Evolutionary conservation across 2,329 filamentous ascomycete species (phyloP).

Genomic region (Emergomyces orientalis): DNA sequence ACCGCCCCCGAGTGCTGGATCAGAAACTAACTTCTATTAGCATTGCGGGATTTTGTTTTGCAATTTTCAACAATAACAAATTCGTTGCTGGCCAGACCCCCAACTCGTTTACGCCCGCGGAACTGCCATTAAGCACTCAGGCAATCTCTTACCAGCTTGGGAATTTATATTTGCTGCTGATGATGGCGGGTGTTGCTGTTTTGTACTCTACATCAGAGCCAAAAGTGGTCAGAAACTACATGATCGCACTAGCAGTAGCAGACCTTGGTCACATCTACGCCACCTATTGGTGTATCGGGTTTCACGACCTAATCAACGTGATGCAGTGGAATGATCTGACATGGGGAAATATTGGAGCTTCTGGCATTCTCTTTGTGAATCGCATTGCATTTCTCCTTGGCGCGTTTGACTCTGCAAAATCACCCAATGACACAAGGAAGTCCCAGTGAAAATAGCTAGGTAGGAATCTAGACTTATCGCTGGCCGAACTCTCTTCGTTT

Average conservation of each 20-base stretch:
- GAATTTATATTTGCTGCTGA: constrained; percentile 59
- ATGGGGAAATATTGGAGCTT: constrained; percentile 64
- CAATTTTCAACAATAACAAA: constrained; percentile 49
- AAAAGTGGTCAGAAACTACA: constrained; percentile 57
- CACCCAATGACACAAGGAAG: constrained; percentile 19
- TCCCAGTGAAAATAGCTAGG: background rate
- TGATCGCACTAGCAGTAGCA: constrained; percentile 54
- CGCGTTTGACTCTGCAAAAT: constrained; percentile 44
- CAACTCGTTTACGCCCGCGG: constrained; percentile 21
- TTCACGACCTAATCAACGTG: constrained; percentile 45
- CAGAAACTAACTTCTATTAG: constrained; percentile 31
- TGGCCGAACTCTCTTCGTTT: background rate
- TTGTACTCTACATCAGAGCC: constrained; percentile 56
- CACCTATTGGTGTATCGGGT: constrained; percentile 51
- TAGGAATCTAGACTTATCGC: background rate
- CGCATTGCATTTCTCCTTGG: constrained; percentile 52
- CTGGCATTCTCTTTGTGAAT: constrained; percentile 49
- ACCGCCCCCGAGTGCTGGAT: constrained; percentile 7
- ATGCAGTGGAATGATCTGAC: constrained; percentile 57
- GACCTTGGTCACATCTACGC: constrained; percentile 60
- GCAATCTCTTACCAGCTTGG: constrained; percentile 59
- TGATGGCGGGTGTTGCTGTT: constrained; percentile 54
- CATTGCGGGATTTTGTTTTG: constrained; percentile 49
- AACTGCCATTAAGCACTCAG: constrained; percentile 31
- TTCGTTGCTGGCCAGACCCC: constrained; percentile 57